A percentile compares a stretch with the other conserved stretches of the same genome.
phyloP scores from a whole-genome alignment of 805 yeast species.

The Priceomyces fermenticarens region DNA sequence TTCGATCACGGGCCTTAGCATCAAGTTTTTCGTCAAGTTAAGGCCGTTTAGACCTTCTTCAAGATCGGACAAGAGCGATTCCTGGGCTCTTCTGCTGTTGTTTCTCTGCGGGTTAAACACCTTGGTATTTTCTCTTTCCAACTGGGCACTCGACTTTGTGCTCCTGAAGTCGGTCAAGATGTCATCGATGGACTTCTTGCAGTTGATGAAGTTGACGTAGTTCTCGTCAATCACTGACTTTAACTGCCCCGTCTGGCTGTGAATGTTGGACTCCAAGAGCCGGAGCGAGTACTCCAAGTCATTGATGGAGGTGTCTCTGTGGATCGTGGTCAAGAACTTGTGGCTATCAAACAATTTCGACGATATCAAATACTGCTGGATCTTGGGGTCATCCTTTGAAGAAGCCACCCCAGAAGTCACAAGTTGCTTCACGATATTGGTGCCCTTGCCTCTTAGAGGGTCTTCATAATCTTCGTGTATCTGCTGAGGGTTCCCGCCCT shows the following conservation, averaged over 20 bases:
- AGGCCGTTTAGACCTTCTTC: constrained; percentile 39
- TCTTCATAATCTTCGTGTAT: constrained; percentile 24
- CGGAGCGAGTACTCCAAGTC: constrained; percentile 25
- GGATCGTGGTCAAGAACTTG: constrained; percentile 34
- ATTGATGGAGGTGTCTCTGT: constrained; percentile 35
- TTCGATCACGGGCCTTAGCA: constrained; percentile 41
- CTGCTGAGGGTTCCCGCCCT: not conserved
- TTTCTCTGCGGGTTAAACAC: constrained; percentile 34
- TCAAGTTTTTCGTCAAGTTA: constrained; percentile 32
- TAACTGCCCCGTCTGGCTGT: constrained; percentile 33
- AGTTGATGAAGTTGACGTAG: constrained; percentile 31
- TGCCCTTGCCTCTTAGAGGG: constrained; percentile 30
- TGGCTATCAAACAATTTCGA: constrained; percentile 35
- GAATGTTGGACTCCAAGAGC: constrained; percentile 32
- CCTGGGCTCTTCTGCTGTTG: constrained; percentile 13
- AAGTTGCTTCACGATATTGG: constrained; percentile 26
- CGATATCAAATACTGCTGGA: constrained; percentile 31
- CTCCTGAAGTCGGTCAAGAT: constrained; percentile 30
- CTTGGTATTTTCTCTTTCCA: constrained; percentile 29
- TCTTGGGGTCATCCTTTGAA: constrained; percentile 26
- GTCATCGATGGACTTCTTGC: constrained; percentile 39
- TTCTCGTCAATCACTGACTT: constrained; percentile 36
- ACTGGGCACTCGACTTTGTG: constrained; percentile 33
- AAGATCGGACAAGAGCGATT: constrained; percentile 29
- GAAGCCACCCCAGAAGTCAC: constrained; percentile 19